A percentile compares a stretch with the other conserved stretches of the same genome.
Evolutionary conservation across 208 protist genomes (phyloP).

Genomic region (Acanthamoeba quina): DNA sequence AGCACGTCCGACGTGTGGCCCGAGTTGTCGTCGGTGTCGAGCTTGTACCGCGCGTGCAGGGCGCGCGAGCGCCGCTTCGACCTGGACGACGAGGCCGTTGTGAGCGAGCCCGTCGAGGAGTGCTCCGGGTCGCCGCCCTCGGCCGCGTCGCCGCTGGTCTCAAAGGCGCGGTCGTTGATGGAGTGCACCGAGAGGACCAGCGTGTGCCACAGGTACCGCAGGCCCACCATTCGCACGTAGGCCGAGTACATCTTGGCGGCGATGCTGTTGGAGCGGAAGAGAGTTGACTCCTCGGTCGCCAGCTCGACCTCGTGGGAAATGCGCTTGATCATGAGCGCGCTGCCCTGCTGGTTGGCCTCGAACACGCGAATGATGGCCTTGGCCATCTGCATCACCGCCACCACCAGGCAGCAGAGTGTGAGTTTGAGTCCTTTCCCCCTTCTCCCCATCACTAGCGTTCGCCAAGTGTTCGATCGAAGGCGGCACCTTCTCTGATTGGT

Average conservation of each 20-base stretch:
- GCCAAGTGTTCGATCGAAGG: no score
- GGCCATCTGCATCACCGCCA: not conserved
- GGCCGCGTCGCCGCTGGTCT: not conserved
- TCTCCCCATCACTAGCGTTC: no score
- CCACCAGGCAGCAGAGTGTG: not conserved
- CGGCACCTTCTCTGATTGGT: not conserved
- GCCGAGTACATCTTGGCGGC: constrained; percentile 67
- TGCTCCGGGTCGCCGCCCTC: not conserved
- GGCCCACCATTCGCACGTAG: constrained; percentile 61
- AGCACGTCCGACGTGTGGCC: constrained; percentile 54
- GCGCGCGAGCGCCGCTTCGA: not conserved
- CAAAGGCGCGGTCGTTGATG: constrained; percentile 53
- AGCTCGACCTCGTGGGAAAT: constrained; percentile 30
- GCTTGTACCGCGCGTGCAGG: constrained; percentile 33
- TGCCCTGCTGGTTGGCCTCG: constrained; percentile 42
- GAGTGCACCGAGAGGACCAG: constrained; percentile 4
- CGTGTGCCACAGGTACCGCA: constrained; percentile 71
- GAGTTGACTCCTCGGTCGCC: constrained; percentile 26
- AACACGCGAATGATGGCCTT: constrained; percentile 30
- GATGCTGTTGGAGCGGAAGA: constrained; percentile 73
- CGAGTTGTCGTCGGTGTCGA: constrained; percentile 53
- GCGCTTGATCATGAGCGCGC: not conserved
- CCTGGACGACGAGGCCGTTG: not conserved
- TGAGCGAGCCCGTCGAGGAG: not conserved
- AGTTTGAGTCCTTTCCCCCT: no score